A percentile compares a stretch with the other conserved stretches of the same genome.
These are phyloP conservation scores for Cenococcum geophilum DNA, from an alignment of 495 filamentous ascomycete species.

Conservation along the genomic window DNA sequence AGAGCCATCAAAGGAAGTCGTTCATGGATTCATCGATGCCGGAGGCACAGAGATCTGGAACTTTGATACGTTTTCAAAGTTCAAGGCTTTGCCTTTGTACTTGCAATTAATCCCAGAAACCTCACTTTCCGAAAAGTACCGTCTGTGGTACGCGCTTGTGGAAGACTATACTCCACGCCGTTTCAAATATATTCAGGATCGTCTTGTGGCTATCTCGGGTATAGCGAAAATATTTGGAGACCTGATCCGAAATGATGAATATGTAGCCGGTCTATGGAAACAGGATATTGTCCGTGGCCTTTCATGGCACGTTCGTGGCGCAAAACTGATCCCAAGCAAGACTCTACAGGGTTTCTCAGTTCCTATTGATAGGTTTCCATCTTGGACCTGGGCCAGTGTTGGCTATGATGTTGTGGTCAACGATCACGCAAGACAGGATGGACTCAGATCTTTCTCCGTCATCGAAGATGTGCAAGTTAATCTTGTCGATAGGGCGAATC, in stretches of 20 bases:
- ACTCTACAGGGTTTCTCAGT: background rate
- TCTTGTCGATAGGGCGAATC: slow-evolving; percentile 5
- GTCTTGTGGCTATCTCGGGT: slow-evolving; percentile 8
- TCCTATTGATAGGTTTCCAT: background rate
- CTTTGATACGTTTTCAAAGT: slow-evolving; percentile 11
- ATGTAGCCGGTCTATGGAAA: slow-evolving; percentile 14
- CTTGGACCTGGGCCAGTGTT: slow-evolving; percentile 8
- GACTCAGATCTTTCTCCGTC: background rate
- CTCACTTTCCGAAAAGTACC: slow-evolving; percentile 4
- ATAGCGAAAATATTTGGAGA: slow-evolving; percentile 7
- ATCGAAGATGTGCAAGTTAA: slow-evolving; percentile 9
- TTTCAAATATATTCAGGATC: slow-evolving; percentile 9
- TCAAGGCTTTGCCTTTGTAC: slow-evolving; percentile 6
- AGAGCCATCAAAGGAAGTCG: background rate
- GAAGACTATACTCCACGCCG: slow-evolving; percentile 5
- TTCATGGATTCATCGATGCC: background rate
- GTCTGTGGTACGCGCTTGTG: slow-evolving; percentile 9
- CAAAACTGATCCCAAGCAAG: slow-evolving; percentile 8
- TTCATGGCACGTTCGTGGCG: slow-evolving; percentile 7
- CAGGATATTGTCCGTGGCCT: slow-evolving; percentile 8
- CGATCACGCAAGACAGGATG: background rate
- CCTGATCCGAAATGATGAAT: background rate
- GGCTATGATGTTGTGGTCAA: background rate
- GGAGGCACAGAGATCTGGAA: slow-evolving; percentile 4
- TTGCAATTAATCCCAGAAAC: background rate